These are phyloP conservation scores for Aspergillus pseudotamarii DNA, from an alignment of 2,329 filamentous ascomycete genomes.

Conservation along the genomic window DNA sequence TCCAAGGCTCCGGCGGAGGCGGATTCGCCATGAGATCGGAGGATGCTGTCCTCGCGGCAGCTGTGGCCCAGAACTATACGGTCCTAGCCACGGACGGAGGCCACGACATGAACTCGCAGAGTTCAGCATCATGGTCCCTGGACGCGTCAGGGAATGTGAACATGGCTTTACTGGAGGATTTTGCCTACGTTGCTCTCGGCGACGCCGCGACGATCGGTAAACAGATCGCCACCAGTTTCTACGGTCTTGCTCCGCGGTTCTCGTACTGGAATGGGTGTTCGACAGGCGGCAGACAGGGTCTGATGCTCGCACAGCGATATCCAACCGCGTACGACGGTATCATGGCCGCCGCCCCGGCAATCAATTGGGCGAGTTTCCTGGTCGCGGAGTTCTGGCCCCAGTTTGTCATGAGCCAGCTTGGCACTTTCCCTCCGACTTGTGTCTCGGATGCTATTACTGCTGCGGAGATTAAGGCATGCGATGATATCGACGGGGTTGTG, in stretches of 20 bases:
- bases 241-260: constrained; percentile 33
- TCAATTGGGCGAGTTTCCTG: constrained; percentile 12
- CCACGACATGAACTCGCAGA: not conserved
- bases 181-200: constrained; percentile 33
- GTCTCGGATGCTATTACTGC: constrained; percentile 39
- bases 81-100: constrained; percentile 24
- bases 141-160: constrained; percentile 35
- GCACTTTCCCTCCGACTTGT: constrained; percentile 27
- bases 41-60: not conserved
- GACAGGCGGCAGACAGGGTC: constrained; percentile 49
- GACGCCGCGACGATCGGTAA: constrained; percentile 38
- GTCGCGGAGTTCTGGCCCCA: constrained; percentile 28
- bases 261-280: constrained; percentile 53
- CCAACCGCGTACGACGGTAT: constrained; percentile 51
- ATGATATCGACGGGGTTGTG: constrained; percentile 39
- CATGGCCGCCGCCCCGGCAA: constrained; percentile 45
- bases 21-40: constrained; percentile 22
- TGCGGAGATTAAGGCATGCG: constrained; percentile 40
- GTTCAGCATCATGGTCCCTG: constrained; percentile 17
- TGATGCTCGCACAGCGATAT: constrained; percentile 47
- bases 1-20: constrained; percentile 44
- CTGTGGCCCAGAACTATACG: constrained; percentile 19
- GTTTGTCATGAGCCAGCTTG: constrained; percentile 24
- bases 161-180: constrained; percentile 35
- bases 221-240: constrained; percentile 31